A percentile compares a stretch with the other conserved stretches of the same genome.
Evolutionary conservation across 2,329 filamentous ascomycete species (phyloP).

Genomic region (Aspergillus fijiensis): DNA sequence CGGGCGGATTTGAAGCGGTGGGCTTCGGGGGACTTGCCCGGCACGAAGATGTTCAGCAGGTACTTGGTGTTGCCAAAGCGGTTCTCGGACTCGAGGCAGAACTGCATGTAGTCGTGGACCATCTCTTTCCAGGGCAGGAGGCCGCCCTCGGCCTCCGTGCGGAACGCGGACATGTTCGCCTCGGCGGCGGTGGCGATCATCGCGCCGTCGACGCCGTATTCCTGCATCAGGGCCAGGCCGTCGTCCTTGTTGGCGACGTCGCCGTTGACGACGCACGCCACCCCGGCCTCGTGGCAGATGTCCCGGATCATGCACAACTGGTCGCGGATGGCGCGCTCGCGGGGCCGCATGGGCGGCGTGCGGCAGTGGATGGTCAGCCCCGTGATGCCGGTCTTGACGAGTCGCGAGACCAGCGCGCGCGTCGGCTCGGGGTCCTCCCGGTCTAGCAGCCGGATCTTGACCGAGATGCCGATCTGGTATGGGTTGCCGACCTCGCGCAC

Average conservation of each 20-base stretch:
- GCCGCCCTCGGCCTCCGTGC: slow-evolving; percentile 66
- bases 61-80: slow-evolving; percentile 92
- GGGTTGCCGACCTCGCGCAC: slow-evolving; percentile 74
- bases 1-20: slow-evolving; percentile 63
- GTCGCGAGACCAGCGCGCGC: slow-evolving; percentile 69
- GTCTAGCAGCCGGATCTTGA: slow-evolving; percentile 90
- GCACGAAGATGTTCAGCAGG: slow-evolving; percentile 78
- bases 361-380: slow-evolving; percentile 93
- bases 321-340: slow-evolving; percentile 80
- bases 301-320: slow-evolving; percentile 81
- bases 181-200: slow-evolving; percentile 97
- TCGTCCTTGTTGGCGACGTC: slow-evolving; percentile 77
- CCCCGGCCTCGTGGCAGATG: slow-evolving; percentile 78
- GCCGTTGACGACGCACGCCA: slow-evolving; percentile 94
- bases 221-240: slow-evolving; percentile 66
- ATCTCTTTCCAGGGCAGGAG: slow-evolving; percentile 73
- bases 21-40: slow-evolving; percentile 69
- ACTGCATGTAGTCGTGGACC: slow-evolving; percentile 70
- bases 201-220: slow-evolving; percentile 86
- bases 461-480: slow-evolving; percentile 88
- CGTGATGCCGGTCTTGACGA: slow-evolving; percentile 86
- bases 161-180: slow-evolving; percentile 86
- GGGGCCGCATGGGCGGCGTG: slow-evolving; percentile 90
- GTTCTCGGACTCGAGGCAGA: slow-evolving; percentile 76
- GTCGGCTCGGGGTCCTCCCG: slow-evolving; percentile 66